phyloP scores from a whole-genome alignment of 2,329 filamentous ascomycete genomes.

The Grosmannia serpens region DNA sequence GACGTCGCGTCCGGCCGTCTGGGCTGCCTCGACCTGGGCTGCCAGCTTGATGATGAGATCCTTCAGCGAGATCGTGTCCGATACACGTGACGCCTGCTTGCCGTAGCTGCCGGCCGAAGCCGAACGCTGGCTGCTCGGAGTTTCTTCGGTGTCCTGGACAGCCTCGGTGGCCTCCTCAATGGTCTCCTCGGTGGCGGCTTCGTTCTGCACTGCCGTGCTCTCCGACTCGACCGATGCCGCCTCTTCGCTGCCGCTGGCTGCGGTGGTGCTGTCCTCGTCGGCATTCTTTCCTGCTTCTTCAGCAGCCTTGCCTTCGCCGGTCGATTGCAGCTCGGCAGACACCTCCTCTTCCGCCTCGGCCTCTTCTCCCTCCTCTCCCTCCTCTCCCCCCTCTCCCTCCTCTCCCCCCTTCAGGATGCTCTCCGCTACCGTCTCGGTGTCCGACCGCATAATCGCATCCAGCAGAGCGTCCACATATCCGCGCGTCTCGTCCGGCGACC shows the following conservation, averaged over 20 bases:
- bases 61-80: constrained; percentile 22
- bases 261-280: neutral
- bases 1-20: neutral
- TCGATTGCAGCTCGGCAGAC: neutral
- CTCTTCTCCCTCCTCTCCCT: neutral
- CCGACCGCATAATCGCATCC: constrained; percentile 28
- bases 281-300: neutral
- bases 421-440: constrained; percentile 12
- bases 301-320: neutral
- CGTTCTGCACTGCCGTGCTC: constrained; percentile 1
- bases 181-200: constrained; percentile 1
- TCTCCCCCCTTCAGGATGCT: constrained; percentile 5
- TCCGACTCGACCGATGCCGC: neutral
- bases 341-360: neutral
- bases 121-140: neutral
- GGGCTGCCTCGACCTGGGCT: constrained; percentile 27
- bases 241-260: neutral
- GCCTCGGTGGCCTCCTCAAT: constrained; percentile 4
- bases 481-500: constrained; percentile 32
- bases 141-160: neutral
- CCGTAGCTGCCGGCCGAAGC: neutral
- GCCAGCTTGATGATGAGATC: constrained; percentile 43
- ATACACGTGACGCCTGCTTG: neutral
- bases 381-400: constrained; percentile 4
- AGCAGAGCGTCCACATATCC: constrained; percentile 39